These are phyloP conservation scores for Lactarius tabidus DNA, from an alignment of 768 basidiomycete genomes.

Conservation along the genomic window DNA sequence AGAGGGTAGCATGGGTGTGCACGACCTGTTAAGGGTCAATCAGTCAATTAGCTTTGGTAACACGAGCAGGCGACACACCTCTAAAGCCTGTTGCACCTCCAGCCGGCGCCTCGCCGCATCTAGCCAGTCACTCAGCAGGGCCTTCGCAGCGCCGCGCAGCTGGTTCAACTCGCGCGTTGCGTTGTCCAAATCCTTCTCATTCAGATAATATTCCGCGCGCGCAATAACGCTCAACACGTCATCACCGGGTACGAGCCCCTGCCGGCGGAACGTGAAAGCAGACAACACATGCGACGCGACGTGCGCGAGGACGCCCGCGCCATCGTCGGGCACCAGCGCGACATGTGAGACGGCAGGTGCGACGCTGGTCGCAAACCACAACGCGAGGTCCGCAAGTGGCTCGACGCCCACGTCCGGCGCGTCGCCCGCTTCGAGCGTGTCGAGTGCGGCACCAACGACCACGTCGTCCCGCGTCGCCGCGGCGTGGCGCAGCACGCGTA, in stretches of 20 bases:
- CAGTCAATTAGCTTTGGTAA: slow-evolving; percentile 19
- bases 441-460: slow-evolving; percentile 60
- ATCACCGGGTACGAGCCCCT: slow-evolving; percentile 71
- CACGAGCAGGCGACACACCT: slow-evolving; percentile 43
- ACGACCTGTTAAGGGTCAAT: slow-evolving; percentile 51
- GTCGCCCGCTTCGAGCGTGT: slow-evolving; percentile 63
- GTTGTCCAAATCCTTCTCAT: slow-evolving; percentile 87
- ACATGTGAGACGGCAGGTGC: slow-evolving; percentile 80
- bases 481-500: slow-evolving; percentile 75
- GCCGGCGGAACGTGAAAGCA: slow-evolving; percentile 71
- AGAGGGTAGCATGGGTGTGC: slow-evolving; percentile 78
- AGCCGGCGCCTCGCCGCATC: no score
- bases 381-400: slow-evolving; percentile 81
- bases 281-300: slow-evolving; percentile 77
- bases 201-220: slow-evolving; percentile 83
- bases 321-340: slow-evolving; percentile 88
- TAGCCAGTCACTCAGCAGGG: no score
- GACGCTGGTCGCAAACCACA: slow-evolving; percentile 87
- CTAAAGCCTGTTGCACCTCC: slow-evolving; percentile 36
- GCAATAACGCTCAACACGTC: slow-evolving; percentile 87
- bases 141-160: slow-evolving; percentile 38
- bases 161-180: slow-evolving; percentile 92
- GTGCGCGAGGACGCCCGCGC: slow-evolving; percentile 85
- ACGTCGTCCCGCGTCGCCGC: slow-evolving; percentile 67
- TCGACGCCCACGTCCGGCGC: slow-evolving; percentile 81